phyloP scores from a whole-genome alignment of 352 stramenopile species.

The Phytophthora palmivora region DNA sequence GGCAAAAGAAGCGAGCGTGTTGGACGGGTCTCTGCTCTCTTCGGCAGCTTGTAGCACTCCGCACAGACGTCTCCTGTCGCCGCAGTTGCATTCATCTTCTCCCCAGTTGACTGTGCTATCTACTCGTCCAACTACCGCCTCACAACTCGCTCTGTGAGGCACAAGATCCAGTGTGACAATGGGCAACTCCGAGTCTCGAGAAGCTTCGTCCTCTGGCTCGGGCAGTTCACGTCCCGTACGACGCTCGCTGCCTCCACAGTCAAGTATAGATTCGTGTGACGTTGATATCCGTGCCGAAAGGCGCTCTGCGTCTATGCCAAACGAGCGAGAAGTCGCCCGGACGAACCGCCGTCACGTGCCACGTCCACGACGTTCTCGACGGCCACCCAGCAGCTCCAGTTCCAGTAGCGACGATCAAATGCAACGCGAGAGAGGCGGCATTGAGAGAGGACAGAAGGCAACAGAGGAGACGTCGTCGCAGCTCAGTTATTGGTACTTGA shows the following conservation, averaged over 20 bases:
- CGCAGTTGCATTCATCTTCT: conserved; percentile 13
- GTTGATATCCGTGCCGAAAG: conserved; percentile 10
- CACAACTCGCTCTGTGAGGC: conserved; percentile 10
- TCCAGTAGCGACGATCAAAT: conserved; percentile 32
- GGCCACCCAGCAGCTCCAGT: conserved; percentile 26
- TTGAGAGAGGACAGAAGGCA: conserved; percentile 73
- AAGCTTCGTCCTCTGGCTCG: conserved; percentile 34
- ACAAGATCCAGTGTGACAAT: conserved; percentile 38
- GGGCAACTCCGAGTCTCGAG: conserved; percentile 66
- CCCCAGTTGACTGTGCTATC: conserved; percentile 1
- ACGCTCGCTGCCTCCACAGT: conserved; percentile 24
- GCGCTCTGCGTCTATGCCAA: conserved; percentile 42
- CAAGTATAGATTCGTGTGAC: conserved; percentile 23
- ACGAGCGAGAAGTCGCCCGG: conserved; percentile 17
- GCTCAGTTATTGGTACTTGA: conserved; percentile 86
- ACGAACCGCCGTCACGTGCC: conserved; percentile 22
- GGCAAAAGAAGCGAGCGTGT: conserved; percentile 15
- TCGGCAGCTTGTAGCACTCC: conserved; percentile 22
- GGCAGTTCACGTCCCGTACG: conserved; percentile 16
- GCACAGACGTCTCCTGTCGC: conserved; percentile 1
- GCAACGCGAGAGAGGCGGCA: conserved; percentile 61
- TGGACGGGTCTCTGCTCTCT: conserved; percentile 26
- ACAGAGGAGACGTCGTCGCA: conserved; percentile 81
- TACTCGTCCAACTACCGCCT: neutral
- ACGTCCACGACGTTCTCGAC: conserved; percentile 20